These are phyloP conservation scores for Puccinia horiana DNA, from an alignment of 1,284 basidiomycete genomes.

Conservation along the genomic window DNA sequence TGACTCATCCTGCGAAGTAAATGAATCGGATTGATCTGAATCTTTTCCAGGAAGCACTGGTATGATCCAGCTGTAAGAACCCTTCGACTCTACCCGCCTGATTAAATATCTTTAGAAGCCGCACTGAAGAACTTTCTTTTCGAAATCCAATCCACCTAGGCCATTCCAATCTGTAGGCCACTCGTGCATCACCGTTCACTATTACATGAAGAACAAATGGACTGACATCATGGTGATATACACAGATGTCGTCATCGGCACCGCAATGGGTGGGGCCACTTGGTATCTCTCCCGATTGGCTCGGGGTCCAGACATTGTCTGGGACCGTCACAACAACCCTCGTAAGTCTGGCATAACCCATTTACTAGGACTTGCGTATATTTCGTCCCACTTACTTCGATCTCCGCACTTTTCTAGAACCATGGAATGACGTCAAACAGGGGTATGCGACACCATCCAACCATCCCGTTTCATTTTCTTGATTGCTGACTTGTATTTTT, in stretches of 20 bases:
- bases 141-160: neutral
- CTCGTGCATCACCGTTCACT: too few species aligned
- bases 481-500: neutral
- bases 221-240: too few species aligned
- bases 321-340: constrained; percentile 43
- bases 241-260: constrained; percentile 38
- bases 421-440: constrained; percentile 45
- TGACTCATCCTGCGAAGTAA: too few species aligned
- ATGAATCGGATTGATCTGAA: too few species aligned
- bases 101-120: neutral
- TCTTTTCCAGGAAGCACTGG: constrained; percentile 35
- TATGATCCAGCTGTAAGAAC: constrained; percentile 41
- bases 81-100: neutral
- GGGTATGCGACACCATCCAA: constrained; percentile 7
- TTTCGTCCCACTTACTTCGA: neutral
- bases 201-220: neutral
- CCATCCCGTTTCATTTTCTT: neutral
- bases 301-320: constrained; percentile 38
- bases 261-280: constrained; percentile 39
- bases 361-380: neutral
- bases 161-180: constrained; percentile 25
- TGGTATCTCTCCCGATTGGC: constrained; percentile 41
- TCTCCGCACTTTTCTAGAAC: constrained; percentile 6
- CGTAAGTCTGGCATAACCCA: constrained; percentile 13
- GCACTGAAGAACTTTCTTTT: neutral